phyloP scores from a whole-genome alignment of 768 basidiomycete species.

The Coprinellus aureogranulatus region DNA sequence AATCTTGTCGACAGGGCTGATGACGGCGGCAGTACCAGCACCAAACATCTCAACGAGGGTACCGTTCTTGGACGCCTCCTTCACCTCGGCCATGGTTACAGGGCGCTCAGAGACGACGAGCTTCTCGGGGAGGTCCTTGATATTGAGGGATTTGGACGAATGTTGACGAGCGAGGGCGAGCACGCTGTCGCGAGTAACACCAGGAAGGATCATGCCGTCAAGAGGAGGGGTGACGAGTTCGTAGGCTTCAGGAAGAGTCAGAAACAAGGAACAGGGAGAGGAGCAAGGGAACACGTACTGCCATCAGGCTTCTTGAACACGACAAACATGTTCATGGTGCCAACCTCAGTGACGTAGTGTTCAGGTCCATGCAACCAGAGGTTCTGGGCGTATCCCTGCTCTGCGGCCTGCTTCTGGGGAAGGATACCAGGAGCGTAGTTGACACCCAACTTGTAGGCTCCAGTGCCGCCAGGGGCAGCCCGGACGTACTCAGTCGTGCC shows the following conservation, averaged over 20 bases:
- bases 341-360: conserved; percentile 52
- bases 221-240: conserved; percentile 82
- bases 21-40: conserved; percentile 74
- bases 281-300: no score
- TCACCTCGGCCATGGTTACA: conserved; percentile 61
- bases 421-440: conserved; percentile 89
- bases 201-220: conserved; percentile 85
- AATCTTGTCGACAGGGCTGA: conserved; percentile 62
- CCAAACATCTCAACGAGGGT: conserved; percentile 72
- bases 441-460: conserved; percentile 82
- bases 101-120: conserved; percentile 53
- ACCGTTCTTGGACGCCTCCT: conserved; percentile 43
- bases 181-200: conserved; percentile 83
- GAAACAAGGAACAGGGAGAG: no score
- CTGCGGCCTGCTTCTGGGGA: conserved; percentile 75
- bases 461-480: conserved; percentile 85
- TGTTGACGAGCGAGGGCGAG: conserved; percentile 64
- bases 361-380: conserved; percentile 66
- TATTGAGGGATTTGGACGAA: conserved; percentile 28
- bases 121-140: conserved; percentile 42
- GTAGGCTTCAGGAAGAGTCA: no score
- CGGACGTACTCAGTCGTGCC: conserved; percentile 83
- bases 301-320: conserved; percentile 61
- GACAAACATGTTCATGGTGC: conserved; percentile 81
- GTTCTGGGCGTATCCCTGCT: conserved; percentile 68